Evolutionary conservation across 2,329 filamentous ascomycete genomes (phyloP).

Genomic region (Calonectria hawksworthii): DNA sequence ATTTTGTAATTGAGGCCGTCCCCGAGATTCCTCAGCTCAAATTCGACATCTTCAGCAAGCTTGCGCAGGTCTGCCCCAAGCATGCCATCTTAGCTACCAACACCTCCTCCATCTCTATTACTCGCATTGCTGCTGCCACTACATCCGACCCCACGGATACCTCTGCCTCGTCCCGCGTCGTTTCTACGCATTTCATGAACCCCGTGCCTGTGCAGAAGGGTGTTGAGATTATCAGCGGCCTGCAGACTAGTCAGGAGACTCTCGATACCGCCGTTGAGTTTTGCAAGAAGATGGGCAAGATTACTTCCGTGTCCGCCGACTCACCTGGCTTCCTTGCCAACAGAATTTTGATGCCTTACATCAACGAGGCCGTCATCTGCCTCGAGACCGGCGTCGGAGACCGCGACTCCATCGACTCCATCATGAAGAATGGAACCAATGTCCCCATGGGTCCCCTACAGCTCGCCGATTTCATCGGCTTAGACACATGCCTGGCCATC

Average conservation of each 20-base stretch:
- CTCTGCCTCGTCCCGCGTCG: slow-evolving; percentile 85
- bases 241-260: slow-evolving; percentile 90
- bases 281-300: slow-evolving; percentile 93
- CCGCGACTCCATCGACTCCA: slow-evolving; percentile 93
- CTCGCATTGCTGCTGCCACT: slow-evolving; percentile 91
- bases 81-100: slow-evolving; percentile 96
- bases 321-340: slow-evolving; percentile 96
- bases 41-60: slow-evolving; percentile 84
- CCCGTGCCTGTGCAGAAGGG: slow-evolving; percentile 97
- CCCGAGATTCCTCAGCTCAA: slow-evolving; percentile 93
- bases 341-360: slow-evolving; percentile 98
- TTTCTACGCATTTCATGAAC: slow-evolving; percentile 99
- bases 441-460: slow-evolving; percentile 97
- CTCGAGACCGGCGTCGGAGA: slow-evolving; percentile 92
- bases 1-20: slow-evolving; percentile 98
- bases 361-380: slow-evolving; percentile 98
- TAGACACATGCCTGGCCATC: slow-evolving; percentile 96
- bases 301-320: slow-evolving; percentile 89
- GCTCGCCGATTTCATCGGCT: slow-evolving; percentile 95
- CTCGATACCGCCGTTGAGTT: slow-evolving; percentile 87
- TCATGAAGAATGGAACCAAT: slow-evolving; percentile 99
- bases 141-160: slow-evolving; percentile 83
- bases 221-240: slow-evolving; percentile 95
- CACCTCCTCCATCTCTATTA: slow-evolving; percentile 98
- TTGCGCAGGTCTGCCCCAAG: slow-evolving; percentile 84